Conservation (phyloP, 2,329 filamentous ascomycete genomes). For the Orbilia oligospora region DNA sequence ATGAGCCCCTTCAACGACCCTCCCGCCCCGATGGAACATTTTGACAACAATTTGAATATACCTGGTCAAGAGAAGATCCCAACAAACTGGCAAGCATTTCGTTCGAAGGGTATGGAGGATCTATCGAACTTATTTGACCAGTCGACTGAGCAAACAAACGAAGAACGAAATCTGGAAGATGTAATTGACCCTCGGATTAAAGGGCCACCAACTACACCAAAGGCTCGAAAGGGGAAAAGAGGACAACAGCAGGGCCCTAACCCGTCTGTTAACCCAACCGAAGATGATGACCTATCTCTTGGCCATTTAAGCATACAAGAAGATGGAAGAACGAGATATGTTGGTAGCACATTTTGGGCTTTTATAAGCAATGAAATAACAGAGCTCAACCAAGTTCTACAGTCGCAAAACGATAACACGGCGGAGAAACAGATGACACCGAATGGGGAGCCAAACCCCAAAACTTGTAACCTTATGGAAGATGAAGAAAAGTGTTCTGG, state of each 20-base stretch:
- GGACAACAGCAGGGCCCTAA: conserved; percentile 32
- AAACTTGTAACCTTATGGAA: conserved; percentile 57
- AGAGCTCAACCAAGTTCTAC: conserved; percentile 63
- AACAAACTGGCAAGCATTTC: conserved; percentile 44
- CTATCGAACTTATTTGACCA: conserved; percentile 49
- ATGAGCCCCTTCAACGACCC: conserved; percentile 57
- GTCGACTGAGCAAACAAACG: conserved; percentile 2
- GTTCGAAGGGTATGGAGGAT: conserved; percentile 56
- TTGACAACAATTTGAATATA: conserved; percentile 47
- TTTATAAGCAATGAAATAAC: conserved; percentile 63
- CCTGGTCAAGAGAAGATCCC: conserved; percentile 44
- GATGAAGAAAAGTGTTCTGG: conserved; percentile 28
- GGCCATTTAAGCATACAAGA: conserved; percentile 64
- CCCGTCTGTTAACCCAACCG: conserved; percentile 20
- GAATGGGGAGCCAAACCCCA: conserved; percentile 8
- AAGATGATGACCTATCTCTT: conserved; percentile 62
- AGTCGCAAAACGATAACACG: conserved; percentile 48
- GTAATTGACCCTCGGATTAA: conserved; percentile 56
- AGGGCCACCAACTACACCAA: conserved; percentile 37
- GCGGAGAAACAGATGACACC: conserved; percentile 1
- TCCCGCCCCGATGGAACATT: conserved; percentile 42
- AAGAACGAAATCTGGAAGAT: conserved; percentile 44
- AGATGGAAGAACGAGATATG: conserved; percentile 63
- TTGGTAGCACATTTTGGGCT: conserved; percentile 64
- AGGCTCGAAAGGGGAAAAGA: conserved; percentile 49